Evolutionary conservation across 2,329 filamentous ascomycete species (phyloP).

Genomic region (Aspergillus fischeri): DNA sequence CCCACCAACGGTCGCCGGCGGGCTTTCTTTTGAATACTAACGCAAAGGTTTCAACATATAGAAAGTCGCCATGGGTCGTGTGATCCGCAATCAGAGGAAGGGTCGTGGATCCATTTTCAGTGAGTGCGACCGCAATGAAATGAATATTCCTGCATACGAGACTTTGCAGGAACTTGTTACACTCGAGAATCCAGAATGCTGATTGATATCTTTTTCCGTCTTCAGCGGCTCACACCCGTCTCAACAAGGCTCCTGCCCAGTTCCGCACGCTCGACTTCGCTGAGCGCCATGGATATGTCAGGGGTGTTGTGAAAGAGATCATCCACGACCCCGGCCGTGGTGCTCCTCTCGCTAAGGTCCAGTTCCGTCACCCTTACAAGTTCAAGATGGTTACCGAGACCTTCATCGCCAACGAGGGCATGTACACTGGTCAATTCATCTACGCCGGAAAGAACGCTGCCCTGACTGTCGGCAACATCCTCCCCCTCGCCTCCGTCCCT

Average conservation of each 20-base stretch:
- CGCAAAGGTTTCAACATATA: conserved; percentile 27
- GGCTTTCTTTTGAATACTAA: conserved; percentile 33
- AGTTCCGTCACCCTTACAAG: conserved; percentile 96
- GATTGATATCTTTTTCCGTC: conserved; percentile 25
- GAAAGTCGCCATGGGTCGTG: conserved; percentile 58
- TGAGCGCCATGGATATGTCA: conserved; percentile 95
- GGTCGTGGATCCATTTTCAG: conserved; percentile 76
- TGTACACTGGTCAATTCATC: conserved; percentile 99
- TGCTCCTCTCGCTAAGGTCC: conserved; percentile 93
- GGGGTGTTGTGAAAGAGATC: conserved; percentile 97
- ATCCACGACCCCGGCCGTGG: conserved; percentile 98
- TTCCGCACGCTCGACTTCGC: conserved; percentile 96
- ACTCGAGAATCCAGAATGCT: conserved; percentile 24
- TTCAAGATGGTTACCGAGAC: conserved; percentile 98
- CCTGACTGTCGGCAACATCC: conserved; percentile 95
- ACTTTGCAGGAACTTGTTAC: conserved; percentile 6
- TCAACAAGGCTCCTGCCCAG: conserved; percentile 92
- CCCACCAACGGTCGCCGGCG: conserved; percentile 27
- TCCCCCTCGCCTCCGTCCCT: conserved; percentile 88
- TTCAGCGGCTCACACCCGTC: conserved; percentile 73
- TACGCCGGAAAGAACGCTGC: conserved; percentile 99
- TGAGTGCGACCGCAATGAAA: conserved; percentile 47
- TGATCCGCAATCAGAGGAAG: conserved; percentile 75
- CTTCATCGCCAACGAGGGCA: conserved; percentile 99
- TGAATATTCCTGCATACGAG: conserved; percentile 7